phyloP scores from a whole-genome alignment of 2,329 filamentous ascomycete species.

The Aspergillus aculeatus region DNA sequence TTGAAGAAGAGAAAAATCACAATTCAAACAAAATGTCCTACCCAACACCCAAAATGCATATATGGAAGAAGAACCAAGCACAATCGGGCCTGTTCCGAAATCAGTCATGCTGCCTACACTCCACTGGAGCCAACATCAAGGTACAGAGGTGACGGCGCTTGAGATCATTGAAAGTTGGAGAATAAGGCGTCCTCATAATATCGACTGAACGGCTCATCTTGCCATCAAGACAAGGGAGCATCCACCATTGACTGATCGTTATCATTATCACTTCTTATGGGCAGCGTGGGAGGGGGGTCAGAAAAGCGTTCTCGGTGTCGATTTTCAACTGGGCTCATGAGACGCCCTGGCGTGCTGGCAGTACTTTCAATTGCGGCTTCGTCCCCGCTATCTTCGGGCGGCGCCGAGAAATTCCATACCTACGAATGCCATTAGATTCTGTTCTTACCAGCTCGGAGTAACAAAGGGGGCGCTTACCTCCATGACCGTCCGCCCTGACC shows the following conservation, averaged over 20 bases:
- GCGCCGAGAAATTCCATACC: constrained; percentile 95
- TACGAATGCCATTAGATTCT: constrained; percentile 44
- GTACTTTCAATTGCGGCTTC: constrained; percentile 30
- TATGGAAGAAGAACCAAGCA: constrained; percentile 12
- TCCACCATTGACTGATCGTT: constrained; percentile 38
- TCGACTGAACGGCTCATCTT: background rate
- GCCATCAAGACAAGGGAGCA: constrained; percentile 24
- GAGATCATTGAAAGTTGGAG: constrained; percentile 14
- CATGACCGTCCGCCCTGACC: constrained; percentile 87
- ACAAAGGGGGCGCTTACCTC: constrained; percentile 63
- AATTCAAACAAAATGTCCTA: constrained; percentile 12
- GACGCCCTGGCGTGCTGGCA: constrained; percentile 33
- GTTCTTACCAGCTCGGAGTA: constrained; percentile 6
- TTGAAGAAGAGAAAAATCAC: constrained; percentile 8
- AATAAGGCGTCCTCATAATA: constrained; percentile 16
- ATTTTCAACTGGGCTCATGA: constrained; percentile 19
- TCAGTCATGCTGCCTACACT: constrained; percentile 2
- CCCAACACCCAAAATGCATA: constrained; percentile 24
- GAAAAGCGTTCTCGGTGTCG: constrained; percentile 30
- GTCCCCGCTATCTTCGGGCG: constrained; percentile 42
- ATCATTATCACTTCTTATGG: constrained; percentile 29
- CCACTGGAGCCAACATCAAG: constrained; percentile 12
- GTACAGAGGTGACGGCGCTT: constrained; percentile 12
- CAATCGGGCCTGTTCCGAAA: constrained; percentile 4
- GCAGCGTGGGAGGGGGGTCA: constrained; percentile 30